Evolutionary conservation across 1,139 yeast genomes (phyloP), one percentile per base, ranked within the genome.

Genomic region (Geotrichum macrosporum): DNA sequence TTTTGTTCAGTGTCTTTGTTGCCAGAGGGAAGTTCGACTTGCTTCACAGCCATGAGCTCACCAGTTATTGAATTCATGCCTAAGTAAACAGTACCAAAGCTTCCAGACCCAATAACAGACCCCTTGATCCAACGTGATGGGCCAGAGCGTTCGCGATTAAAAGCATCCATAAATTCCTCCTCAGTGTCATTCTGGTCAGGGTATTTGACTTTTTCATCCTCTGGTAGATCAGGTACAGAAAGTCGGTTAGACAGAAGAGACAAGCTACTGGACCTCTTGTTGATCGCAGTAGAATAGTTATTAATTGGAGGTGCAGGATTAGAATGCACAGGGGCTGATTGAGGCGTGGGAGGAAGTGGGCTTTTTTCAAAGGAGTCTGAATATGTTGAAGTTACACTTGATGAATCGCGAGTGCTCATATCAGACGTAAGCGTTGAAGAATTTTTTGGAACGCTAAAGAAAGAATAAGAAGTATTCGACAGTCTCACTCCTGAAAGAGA

Each of bases 1-100:
- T 73, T 51, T 70, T 75, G 60, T 48, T 60, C 70, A 33, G 58
- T 61, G 50, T 69, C 75, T 46, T 64, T 51, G 26, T 56, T 59
- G 15, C 59, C 65, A 15, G 59, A 52, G 1, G 85, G 82, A 18
- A 88, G 64, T 36, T 83, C 83, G 0, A 92, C 96, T 63, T 89
- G 96, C 60, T 92, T 92, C 12, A 92, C 96, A 0, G 97, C 98
- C 95, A 92, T 87, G 47, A 92, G 71, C 61, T 88, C 97, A 36
- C 98, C 98, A 0, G 95, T 88, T 37, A 82, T 69, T 1, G 95
- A 85, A 61, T 88, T 87, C 82, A 92, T 81, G 1, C 96, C 98
- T 36, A 92, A 71, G 55, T 84, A 89, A 1, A 92, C 98, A 2
- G 87, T 81, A 29, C 97, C 98, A 70, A 88, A 92, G 54, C 94